Base-by-base conservation (phyloP, 1,284 basidiomycete species). In the Cystobasidium sp. region DNA sequence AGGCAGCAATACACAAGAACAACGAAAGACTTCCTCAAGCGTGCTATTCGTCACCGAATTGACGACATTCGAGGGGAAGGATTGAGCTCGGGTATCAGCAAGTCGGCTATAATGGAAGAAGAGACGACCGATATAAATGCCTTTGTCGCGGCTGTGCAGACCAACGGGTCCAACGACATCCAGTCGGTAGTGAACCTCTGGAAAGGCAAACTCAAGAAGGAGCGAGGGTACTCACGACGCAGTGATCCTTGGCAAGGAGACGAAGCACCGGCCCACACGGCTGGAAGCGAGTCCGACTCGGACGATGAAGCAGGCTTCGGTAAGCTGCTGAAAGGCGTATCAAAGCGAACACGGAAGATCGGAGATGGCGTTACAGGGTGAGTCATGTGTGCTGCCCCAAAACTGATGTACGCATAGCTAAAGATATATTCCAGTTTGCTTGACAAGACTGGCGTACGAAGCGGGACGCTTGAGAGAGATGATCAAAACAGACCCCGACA, bases 251-350 rank as follows among this genome's bases (percentile, higher is more conserved):
- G 53, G 52, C 51, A 68, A 37, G 44, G 24, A 24, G 53, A 68
- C 12, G 52, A 68, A 18, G 18, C 53, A 55, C 4, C 22, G 6
- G 20, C 37, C n/a, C 12, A 31, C n/a, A n/a, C 47, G 6, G 31
- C 39, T 1, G 52, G 56, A 9, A 61, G 43, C 16, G 51, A 37
- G 3, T 63, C 69, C 6, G 69, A 64, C 16, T 62, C 56, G 20
- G 70, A 73, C n/a, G 63, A 73, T 37, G 70, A 73, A 31, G 55
- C 62, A 22, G 70, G 70, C 37, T 53, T 73, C n/a, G 70, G 70
- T 14, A 73, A 73, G 31, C 41, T 73, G 5, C 43, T 73, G 6
- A 55, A 59, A 44, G 70, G 70, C 18, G 70, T 73, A 3, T 65
- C 70, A n/a, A 58, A 43, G 31, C 37, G 63, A 3, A 58, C 62